Evolutionary conservation across 495 filamentous ascomycete genomes (phyloP).

Genomic region (Neurospora hispaniola): DNA sequence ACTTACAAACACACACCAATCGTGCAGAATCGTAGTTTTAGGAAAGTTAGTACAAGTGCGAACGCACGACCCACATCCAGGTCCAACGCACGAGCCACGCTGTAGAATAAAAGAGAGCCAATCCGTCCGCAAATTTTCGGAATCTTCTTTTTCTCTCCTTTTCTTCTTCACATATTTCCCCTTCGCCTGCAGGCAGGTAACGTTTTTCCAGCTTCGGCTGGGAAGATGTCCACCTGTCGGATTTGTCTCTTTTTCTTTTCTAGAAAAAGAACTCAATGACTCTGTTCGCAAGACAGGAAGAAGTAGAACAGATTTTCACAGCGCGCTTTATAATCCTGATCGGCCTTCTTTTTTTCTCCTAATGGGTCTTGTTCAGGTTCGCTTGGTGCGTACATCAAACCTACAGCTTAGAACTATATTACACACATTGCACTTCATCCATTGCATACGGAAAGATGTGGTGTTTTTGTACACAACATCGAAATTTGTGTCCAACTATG

Average conservation of each 20-base stretch:
- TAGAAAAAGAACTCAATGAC: slow-evolving; percentile 8
- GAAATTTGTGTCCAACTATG: not conserved
- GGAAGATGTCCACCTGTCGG: not conserved
- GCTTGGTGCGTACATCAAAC: slow-evolving; percentile 28
- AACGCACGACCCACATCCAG: not conserved
- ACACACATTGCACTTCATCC: not conserved
- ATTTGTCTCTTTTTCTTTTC: slow-evolving; percentile 7
- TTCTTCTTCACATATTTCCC: slow-evolving; percentile 24
- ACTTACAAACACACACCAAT: not conserved
- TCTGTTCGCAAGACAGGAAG: slow-evolving; percentile 15
- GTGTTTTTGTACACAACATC: not conserved
- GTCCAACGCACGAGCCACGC: not conserved
- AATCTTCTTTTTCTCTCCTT: slow-evolving; percentile 8
- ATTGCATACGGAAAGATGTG: not conserved
- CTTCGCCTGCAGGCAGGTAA: slow-evolving; percentile 19
- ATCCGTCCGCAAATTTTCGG: not conserved
- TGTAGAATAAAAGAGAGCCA: not conserved
- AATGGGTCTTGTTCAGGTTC: slow-evolving; percentile 23
- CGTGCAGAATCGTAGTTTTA: not conserved
- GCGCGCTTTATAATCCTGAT: slow-evolving; percentile 29
- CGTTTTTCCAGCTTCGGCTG: not conserved
- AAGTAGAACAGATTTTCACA: slow-evolving; percentile 20
- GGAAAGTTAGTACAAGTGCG: not conserved
- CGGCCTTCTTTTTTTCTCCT: slow-evolving; percentile 6
- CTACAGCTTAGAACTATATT: not conserved